Conservation (phyloP, 331 rosid genomes). For the Pyrus hybrid region DNA sequence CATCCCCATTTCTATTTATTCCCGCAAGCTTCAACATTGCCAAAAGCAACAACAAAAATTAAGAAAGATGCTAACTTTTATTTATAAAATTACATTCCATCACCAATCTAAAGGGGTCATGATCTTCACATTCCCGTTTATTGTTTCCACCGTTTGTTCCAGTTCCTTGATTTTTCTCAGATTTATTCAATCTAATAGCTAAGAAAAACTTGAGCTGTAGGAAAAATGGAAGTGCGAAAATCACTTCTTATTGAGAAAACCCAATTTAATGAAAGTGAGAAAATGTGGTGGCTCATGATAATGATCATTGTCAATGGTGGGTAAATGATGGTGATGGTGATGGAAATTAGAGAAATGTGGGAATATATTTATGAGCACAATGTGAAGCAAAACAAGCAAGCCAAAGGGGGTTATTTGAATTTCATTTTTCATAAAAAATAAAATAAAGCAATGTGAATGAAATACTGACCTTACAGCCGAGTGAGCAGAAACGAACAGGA, state of each 20-base stretch:
- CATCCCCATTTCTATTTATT: constrained; percentile 75
- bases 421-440: too few relatives aligned
- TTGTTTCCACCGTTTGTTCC: not conserved
- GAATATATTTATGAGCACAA: not conserved
- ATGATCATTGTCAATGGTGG: not conserved
- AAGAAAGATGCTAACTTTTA: not conserved
- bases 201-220: too few relatives aligned
- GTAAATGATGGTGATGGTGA: not conserved
- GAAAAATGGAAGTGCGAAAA: not conserved
- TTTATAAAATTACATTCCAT: not conserved
- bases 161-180: not conserved
- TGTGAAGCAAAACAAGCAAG: not conserved
- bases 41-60: not conserved
- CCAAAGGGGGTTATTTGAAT: not conserved
- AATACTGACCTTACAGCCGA: constrained; percentile 77
- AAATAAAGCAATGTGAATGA: not conserved
- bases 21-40: constrained; percentile 52
- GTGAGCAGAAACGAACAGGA: constrained; percentile 70
- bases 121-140: not conserved
- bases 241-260: not conserved
- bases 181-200: not conserved
- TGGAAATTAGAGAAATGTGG: not conserved
- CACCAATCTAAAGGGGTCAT: not conserved
- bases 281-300: not conserved
- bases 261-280: not conserved